Evolutionary conservation across 2,329 filamentous ascomycete genomes (phyloP).

Genomic region (Myriosclerotinia curreyana): DNA sequence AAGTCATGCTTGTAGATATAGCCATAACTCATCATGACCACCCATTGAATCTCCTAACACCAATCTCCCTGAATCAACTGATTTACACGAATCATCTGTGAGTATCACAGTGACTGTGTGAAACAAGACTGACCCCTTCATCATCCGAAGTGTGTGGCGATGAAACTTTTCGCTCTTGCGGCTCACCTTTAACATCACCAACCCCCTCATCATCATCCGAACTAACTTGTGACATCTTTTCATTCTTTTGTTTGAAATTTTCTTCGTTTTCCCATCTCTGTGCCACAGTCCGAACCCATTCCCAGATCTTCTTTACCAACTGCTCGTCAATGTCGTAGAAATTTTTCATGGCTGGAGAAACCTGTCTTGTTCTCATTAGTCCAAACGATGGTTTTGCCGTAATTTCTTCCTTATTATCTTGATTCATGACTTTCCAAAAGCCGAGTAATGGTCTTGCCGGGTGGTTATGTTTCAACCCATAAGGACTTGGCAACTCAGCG

Average conservation of each 20-base stretch:
- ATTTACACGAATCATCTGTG: neutral
- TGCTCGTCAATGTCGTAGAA: neutral
- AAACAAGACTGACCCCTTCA: neutral
- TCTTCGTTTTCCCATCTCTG: neutral
- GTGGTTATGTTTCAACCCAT: conserved; percentile 1
- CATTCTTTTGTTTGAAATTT: neutral
- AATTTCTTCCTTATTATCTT: neutral
- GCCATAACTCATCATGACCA: neutral
- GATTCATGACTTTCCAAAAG: conserved; percentile 9
- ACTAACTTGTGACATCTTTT: neutral
- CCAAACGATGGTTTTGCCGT: neutral
- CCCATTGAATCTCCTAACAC: neutral
- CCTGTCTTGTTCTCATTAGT: conserved; percentile 4
- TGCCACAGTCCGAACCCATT: conserved; percentile 2
- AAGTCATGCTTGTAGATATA: neutral
- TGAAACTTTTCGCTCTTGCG: neutral
- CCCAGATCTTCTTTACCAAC: neutral
- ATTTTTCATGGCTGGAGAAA: neutral
- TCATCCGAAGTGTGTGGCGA: neutral
- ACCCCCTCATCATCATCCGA: neutral
- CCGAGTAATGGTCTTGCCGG: conserved; percentile 9
- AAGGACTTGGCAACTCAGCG: neutral
- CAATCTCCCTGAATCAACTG: neutral
- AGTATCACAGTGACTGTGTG: neutral
- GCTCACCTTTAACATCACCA: too few species aligned